Percentiles rank a stretch among this genome's conserved stretches.
Evolutionary conservation across 441 rosid genomes (phyloP).

Genomic region (Corymbia calophylla): DNA sequence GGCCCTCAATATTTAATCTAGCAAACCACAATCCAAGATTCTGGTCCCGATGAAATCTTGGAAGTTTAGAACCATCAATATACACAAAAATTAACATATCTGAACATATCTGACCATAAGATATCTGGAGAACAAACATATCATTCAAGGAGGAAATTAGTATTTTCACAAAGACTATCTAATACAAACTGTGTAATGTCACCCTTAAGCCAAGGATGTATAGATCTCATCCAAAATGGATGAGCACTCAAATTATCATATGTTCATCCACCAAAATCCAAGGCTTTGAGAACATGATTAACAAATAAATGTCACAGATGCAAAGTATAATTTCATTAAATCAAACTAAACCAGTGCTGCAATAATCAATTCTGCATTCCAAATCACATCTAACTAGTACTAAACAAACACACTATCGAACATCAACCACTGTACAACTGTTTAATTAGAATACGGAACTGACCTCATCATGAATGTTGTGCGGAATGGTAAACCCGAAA

Average conservation of each 20-base stretch:
- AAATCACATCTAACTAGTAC: neutral
- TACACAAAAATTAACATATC: neutral
- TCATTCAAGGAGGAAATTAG: neutral
- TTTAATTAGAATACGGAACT: slow-evolving; percentile 8
- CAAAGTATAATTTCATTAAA: neutral
- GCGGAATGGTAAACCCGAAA: slow-evolving; percentile 68
- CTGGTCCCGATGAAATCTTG: neutral
- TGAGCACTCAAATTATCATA: neutral
- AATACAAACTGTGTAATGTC: neutral
- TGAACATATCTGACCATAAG: neutral
- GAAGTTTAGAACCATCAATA: neutral
- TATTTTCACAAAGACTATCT: neutral
- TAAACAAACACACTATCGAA: neutral
- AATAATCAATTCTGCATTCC: neutral
- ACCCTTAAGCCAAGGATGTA: neutral
- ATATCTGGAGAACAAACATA: neutral
- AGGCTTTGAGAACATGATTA: neutral
- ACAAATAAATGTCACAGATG: neutral
- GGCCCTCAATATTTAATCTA: neutral
- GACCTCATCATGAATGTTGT: slow-evolving; percentile 76
- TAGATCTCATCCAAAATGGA: neutral
- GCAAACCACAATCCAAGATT: neutral
- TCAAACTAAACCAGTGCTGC: neutral
- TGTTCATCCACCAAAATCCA: neutral
- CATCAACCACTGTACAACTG: neutral